A percentile compares a stretch with the other conserved stretches of the same genome.
These are phyloP conservation scores for Fabrea salina DNA, from an alignment of 169 alveolate genomes.

Conservation along the genomic window DNA sequence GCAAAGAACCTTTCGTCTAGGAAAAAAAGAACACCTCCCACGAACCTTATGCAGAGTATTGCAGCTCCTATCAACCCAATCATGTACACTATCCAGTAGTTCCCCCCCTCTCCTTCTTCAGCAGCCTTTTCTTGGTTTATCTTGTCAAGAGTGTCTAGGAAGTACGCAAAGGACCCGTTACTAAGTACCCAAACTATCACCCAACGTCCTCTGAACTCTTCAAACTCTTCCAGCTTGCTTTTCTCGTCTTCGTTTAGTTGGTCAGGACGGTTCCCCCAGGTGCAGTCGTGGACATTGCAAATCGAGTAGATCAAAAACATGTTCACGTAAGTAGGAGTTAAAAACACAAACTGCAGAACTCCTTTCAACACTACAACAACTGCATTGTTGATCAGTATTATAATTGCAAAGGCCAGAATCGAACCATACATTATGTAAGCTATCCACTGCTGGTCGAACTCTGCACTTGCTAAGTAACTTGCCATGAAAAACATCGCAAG, in stretches of 20 bases:
- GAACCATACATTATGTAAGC: neutral
- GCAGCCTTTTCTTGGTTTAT: neutral
- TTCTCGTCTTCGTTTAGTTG: neutral
- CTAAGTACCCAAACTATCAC: constrained; percentile 17
- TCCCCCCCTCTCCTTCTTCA: no score
- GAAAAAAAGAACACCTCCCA: no score
- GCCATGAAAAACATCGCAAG: no score
- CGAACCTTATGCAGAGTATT: no score
- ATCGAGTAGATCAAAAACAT: constrained; percentile 51
- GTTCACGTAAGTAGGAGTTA: constrained; percentile 62
- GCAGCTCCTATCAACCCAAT: no score
- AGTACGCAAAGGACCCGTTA: neutral
- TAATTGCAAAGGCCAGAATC: neutral
- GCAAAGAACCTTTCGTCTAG: no score
- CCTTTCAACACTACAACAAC: neutral
- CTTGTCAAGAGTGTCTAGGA: neutral
- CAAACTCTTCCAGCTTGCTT: neutral
- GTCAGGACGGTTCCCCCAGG: constrained; percentile 58
- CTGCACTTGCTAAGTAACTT: neutral
- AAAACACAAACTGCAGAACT: constrained; percentile 34
- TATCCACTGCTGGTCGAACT: neutral
- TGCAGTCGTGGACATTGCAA: constrained; percentile 56
- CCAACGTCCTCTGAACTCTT: constrained; percentile 23
- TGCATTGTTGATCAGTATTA: neutral
- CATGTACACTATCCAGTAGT: no score